phyloP scores from a whole-genome alignment of 306 rosid species.

The Vigna nakashimae region DNA sequence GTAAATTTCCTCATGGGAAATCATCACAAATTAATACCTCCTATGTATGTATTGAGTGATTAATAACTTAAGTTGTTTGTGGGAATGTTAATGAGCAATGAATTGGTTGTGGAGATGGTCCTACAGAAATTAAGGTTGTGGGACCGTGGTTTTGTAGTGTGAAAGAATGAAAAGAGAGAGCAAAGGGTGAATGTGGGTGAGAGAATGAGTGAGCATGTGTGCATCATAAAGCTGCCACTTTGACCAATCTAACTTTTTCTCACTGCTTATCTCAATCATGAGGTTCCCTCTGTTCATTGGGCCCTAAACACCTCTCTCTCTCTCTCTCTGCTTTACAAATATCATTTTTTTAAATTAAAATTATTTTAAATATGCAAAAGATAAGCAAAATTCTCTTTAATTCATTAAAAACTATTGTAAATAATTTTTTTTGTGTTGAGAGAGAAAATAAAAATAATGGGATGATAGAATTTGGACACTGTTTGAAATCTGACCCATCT shows the following conservation, averaged over 20 bases:
- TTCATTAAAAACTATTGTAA: no score
- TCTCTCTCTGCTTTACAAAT: background rate
- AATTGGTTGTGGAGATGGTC: no score
- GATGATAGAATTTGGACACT: background rate
- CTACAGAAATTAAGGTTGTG: no score
- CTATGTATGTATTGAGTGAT: no score
- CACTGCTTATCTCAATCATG: slow-evolving; percentile 6
- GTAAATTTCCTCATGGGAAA: no score
- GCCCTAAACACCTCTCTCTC: background rate
- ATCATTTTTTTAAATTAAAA: no score
- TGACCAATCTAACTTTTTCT: slow-evolving; percentile 50
- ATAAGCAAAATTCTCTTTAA: background rate
- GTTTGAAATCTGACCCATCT: slow-evolving; percentile 32
- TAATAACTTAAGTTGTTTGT: no score
- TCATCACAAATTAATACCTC: no score
- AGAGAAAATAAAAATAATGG: background rate
- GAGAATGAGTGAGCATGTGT: slow-evolving; percentile 53
- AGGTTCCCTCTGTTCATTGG: slow-evolving; percentile 30
- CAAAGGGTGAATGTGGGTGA: slow-evolving; percentile 31
- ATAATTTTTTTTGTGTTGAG: no score
- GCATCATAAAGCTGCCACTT: slow-evolving; percentile 58
- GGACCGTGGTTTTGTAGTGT: slow-evolving; percentile 2
- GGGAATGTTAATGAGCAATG: no score
- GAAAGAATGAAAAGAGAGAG: slow-evolving; percentile 38
- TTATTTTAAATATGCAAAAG: background rate